Evolutionary conservation across 2,329 filamentous ascomycete species (phyloP).

Genomic region (Paraphaeosphaeria minitans): DNA sequence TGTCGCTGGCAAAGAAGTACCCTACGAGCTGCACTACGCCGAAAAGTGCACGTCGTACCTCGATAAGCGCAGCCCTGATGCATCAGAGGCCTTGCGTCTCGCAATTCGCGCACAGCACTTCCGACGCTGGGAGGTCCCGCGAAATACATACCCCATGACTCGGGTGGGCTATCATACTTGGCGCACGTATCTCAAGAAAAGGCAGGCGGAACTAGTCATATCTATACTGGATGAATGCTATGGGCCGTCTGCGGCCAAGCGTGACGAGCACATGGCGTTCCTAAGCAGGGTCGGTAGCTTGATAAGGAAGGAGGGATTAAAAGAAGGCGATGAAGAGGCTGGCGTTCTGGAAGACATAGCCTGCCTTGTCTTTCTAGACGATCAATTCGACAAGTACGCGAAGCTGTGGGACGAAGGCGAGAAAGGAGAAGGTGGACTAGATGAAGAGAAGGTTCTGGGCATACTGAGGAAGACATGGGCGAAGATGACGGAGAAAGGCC

Average conservation of each 20-base stretch:
- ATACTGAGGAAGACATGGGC: slow-evolving; percentile 50
- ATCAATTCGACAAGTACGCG: slow-evolving; percentile 78
- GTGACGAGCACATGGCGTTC: slow-evolving; percentile 51
- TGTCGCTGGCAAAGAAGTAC: slow-evolving; percentile 53
- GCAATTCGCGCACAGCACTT: slow-evolving; percentile 87
- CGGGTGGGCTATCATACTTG: slow-evolving; percentile 79
- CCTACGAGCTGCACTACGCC: slow-evolving; percentile 84
- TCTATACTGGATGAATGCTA: slow-evolving; percentile 62
- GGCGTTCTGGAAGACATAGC: slow-evolving; percentile 84
- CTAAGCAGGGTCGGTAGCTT: slow-evolving; percentile 69
- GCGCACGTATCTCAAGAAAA: slow-evolving; percentile 74
- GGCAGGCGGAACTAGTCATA: slow-evolving; percentile 67
- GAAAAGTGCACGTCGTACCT: slow-evolving; percentile 80
- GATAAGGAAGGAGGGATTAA: slow-evolving; percentile 78
- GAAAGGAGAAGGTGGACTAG: slow-evolving; percentile 63
- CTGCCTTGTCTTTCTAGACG: slow-evolving; percentile 84
- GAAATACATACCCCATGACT: slow-evolving; percentile 73
- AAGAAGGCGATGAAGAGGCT: slow-evolving; percentile 65
- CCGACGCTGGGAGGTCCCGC: slow-evolving; percentile 81
- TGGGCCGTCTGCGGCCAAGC: not conserved
- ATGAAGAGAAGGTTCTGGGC: slow-evolving; percentile 76
- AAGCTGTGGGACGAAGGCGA: not conserved
- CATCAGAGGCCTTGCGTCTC: slow-evolving; percentile 70
- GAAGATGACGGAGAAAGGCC: slow-evolving; percentile 47
- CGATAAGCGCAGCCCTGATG: slow-evolving; percentile 60